Evolutionary conservation across 441 rosid genomes (phyloP).

Genomic region (Viola pubescens): DNA sequence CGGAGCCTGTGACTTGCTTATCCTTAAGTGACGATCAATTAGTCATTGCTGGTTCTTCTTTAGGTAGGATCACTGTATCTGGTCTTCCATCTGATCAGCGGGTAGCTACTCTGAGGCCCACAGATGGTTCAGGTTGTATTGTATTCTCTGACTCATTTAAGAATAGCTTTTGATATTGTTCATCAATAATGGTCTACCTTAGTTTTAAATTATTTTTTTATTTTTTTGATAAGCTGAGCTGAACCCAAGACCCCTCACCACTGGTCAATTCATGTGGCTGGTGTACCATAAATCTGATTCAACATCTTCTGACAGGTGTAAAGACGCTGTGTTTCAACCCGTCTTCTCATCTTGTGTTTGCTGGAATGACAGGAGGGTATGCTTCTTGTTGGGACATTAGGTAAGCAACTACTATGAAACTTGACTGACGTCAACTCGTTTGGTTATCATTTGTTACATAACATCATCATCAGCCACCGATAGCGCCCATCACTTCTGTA

Average conservation of each 20-base stretch:
- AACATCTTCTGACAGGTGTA: conserved; percentile 45
- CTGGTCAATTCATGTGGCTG: not conserved
- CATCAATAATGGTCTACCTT: not conserved
- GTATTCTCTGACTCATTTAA: conserved; percentile 7
- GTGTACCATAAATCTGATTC: conserved; percentile 1
- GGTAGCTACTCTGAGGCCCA: conserved; percentile 55
- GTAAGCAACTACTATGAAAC: conserved; percentile 25
- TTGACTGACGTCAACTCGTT: not conserved
- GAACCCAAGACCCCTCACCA: not conserved
- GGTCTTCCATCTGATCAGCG: conserved; percentile 53
- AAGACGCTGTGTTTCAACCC: conserved; percentile 59
- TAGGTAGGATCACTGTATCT: conserved; percentile 61
- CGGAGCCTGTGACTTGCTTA: conserved; percentile 67
- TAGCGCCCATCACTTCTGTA: not conserved
- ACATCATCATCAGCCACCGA: not conserved
- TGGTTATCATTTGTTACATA: not conserved
- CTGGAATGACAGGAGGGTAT: conserved; percentile 75
- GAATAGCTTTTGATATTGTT: not conserved
- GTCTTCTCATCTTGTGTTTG: conserved; percentile 45
- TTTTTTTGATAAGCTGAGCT: conserved; percentile 2
- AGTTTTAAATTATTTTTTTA: not conserved
- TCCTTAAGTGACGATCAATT: conserved; percentile 57
- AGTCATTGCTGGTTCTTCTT: conserved; percentile 61
- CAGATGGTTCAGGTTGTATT: conserved; percentile 47
- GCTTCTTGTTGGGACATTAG: conserved; percentile 79